Percentiles rank a stretch among this genome's conserved stretches.
These are phyloP conservation scores for Asterophora parasitica DNA, from an alignment of 768 basidiomycete species.

Conservation along the genomic window DNA sequence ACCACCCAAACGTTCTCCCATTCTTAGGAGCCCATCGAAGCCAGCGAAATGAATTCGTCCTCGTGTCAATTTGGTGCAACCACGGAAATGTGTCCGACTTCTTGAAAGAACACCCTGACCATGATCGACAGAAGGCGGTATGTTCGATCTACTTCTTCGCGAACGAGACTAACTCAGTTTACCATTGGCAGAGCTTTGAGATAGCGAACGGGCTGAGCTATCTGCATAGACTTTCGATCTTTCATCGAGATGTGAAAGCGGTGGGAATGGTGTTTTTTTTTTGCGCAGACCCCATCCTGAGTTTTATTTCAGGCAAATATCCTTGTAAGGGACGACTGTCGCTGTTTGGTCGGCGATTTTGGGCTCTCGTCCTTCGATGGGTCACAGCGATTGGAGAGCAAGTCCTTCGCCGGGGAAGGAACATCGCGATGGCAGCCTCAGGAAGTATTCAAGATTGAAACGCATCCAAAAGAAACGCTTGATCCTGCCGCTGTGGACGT, in stretches of 20 bases:
- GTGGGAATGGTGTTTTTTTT: conserved; percentile 14
- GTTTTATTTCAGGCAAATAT: conserved; percentile 10
- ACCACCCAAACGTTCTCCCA: conserved; percentile 23
- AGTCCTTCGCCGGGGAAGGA: conserved; percentile 3
- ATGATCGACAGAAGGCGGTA: conserved; percentile 21
- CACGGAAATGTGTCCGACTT: conserved; percentile 20
- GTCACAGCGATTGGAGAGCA: conserved; percentile 11
- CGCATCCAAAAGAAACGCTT: neutral
- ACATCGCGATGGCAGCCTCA: conserved; percentile 10
- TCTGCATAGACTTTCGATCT: conserved; percentile 32
- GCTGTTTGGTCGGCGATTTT: conserved; percentile 14
- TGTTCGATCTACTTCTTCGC: neutral
- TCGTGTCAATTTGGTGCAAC: conserved; percentile 21
- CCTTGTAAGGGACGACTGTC: conserved; percentile 7
- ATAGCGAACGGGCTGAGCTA: conserved; percentile 33
- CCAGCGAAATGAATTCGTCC: conserved; percentile 3
- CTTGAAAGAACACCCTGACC: conserved; percentile 21
- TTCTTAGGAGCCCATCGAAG: conserved; percentile 19
- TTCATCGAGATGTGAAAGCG: conserved; percentile 38
- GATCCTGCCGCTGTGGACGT: conserved; percentile 10
- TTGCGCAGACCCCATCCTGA: neutral
- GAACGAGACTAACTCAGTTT: neutral
- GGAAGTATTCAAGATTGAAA: conserved; percentile 3
- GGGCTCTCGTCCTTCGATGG: conserved; percentile 14
- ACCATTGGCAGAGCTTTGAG: conserved; percentile 20